These are phyloP conservation scores for Bacterosira constricta DNA, from an alignment of 108 stramenopile genomes.

Conservation along the genomic window DNA sequence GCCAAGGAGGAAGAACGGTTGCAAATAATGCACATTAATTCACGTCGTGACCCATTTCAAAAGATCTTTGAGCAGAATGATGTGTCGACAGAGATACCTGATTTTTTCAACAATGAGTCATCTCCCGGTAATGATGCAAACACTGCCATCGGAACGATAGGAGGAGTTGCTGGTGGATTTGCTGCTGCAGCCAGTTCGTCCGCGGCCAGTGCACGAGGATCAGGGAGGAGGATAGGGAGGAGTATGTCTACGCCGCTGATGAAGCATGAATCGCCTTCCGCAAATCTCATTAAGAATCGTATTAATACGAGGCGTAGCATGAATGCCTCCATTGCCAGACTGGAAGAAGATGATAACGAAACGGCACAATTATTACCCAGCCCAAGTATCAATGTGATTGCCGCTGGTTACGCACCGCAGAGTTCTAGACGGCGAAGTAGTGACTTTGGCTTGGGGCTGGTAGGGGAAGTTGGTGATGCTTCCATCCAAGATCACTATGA, in stretches of 20 bases:
- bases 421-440: not conserved
- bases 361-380: not conserved
- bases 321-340: constrained; percentile 1
- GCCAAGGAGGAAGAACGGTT: constrained; percentile 9
- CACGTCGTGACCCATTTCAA: constrained; percentile 26
- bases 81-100: constrained; percentile 24
- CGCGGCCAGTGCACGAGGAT: not conserved
- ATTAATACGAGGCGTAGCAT: constrained; percentile 19
- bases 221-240: not conserved
- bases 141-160: not conserved
- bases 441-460: not conserved
- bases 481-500: constrained; percentile 1
- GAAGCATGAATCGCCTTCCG: constrained; percentile 1
- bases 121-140: not conserved
- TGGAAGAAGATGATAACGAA: not conserved
- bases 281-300: constrained; percentile 19
- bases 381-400: not conserved
- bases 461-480: constrained; percentile 13
- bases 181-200: not conserved
- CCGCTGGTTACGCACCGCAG: no score
- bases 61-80: constrained; percentile 17
- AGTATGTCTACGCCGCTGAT: not conserved
- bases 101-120: not conserved
- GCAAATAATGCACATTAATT: not conserved
- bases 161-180: not conserved